phyloP scores from a whole-genome alignment of 257 asterid genomes.

The Eucommia ulmoides region DNA sequence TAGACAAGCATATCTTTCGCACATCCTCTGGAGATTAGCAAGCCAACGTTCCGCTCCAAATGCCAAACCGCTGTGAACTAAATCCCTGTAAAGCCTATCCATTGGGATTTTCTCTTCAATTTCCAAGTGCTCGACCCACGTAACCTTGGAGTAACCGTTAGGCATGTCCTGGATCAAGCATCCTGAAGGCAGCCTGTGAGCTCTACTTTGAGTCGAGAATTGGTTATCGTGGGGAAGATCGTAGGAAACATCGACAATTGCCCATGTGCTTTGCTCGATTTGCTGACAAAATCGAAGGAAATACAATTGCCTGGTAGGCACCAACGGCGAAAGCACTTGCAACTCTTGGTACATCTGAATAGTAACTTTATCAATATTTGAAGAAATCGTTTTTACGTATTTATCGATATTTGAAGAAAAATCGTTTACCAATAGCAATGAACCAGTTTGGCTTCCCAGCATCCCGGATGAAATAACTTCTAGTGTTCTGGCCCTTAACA shows the following conservation, averaged over 20 bases:
- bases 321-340: slow-evolving; percentile 80
- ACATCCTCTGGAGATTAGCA: slow-evolving; percentile 61
- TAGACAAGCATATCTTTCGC: slow-evolving; percentile 72
- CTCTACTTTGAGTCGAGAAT: slow-evolving; percentile 39
- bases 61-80: slow-evolving; percentile 62
- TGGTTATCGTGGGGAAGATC: slow-evolving; percentile 56
- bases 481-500: slow-evolving; percentile 64
- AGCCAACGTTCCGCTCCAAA: slow-evolving; percentile 96
- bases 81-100: slow-evolving; percentile 60
- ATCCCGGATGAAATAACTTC: slow-evolving; percentile 72
- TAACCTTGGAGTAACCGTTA: slow-evolving; percentile 95
- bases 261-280: slow-evolving; percentile 84
- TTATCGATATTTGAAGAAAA: too few relatives aligned
- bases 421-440: slow-evolving; percentile 64
- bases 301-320: slow-evolving; percentile 54
- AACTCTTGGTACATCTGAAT: slow-evolving; percentile 79
- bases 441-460: slow-evolving; percentile 53
- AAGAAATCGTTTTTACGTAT: too few relatives aligned
- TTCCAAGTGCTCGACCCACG: slow-evolving; percentile 94
- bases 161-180: slow-evolving; percentile 95
- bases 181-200: slow-evolving; percentile 78
- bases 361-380: too few relatives aligned
- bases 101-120: slow-evolving; percentile 61
- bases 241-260: slow-evolving; percentile 69
- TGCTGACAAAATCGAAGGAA: slow-evolving; percentile 76